Evolutionary conservation across 1,284 basidiomycete species (phyloP).

Genomic region (Xerocomus minutiporus): DNA sequence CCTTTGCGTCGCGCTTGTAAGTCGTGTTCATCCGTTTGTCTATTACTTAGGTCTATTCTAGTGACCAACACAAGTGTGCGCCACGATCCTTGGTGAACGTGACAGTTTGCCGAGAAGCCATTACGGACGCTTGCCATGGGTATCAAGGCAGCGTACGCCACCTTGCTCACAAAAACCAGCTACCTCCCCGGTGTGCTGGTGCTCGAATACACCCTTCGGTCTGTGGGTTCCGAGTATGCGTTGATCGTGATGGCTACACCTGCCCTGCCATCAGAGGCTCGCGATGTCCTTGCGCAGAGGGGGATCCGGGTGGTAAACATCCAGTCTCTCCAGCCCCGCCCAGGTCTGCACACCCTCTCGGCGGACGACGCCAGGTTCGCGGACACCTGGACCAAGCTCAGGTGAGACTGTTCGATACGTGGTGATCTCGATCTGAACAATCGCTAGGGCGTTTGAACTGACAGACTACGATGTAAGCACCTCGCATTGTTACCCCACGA

Average conservation of each 20-base stretch:
- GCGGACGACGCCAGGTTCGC: slow-evolving; percentile 63
- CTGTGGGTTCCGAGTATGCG: slow-evolving; percentile 68
- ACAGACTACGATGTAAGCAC: slow-evolving; percentile 67
- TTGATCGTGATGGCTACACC: slow-evolving; percentile 80
- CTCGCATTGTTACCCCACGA: background rate
- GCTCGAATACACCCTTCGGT: slow-evolving; percentile 61
- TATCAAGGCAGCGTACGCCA: slow-evolving; percentile 48
- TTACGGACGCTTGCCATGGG: slow-evolving; percentile 17
- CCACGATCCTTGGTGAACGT: too few relatives aligned
- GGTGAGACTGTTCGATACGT: slow-evolving; percentile 42
- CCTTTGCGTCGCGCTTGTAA: too few relatives aligned
- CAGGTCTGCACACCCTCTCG: slow-evolving; percentile 46
- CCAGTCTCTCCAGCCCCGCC: slow-evolving; percentile 53
- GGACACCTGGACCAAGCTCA: slow-evolving; percentile 90
- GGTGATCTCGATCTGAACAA: slow-evolving; percentile 4
- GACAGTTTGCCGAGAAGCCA: background rate
- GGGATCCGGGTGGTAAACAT: slow-evolving; percentile 60
- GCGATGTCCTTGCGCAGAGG: slow-evolving; percentile 49
- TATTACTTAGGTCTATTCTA: too few relatives aligned
- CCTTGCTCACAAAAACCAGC: slow-evolving; percentile 57
- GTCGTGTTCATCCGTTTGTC: too few relatives aligned
- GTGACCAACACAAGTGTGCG: too few relatives aligned
- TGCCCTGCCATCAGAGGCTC: slow-evolving; percentile 50
- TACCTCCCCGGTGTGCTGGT: slow-evolving; percentile 79
- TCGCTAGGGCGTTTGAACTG: slow-evolving; percentile 69